Percentiles rank a stretch among this genome's conserved stretches.
These are phyloP conservation scores for Xylariales sp. DNA, from an alignment of 2,329 filamentous ascomycete genomes.

Conservation along the genomic window DNA sequence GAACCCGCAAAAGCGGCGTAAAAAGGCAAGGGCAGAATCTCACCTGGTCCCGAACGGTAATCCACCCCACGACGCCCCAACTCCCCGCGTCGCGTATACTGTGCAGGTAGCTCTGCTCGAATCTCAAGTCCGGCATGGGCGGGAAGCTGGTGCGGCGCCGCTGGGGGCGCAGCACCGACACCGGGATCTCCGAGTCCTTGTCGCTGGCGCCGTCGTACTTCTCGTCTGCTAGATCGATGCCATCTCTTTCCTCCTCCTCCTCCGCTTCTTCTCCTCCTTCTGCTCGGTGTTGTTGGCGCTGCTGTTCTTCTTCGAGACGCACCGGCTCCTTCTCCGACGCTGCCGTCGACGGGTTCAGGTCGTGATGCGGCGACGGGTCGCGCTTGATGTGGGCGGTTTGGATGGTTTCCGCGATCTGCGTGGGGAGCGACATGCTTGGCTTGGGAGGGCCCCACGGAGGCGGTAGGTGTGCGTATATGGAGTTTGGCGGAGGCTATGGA, in stretches of 20 bases:
- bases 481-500: no score
- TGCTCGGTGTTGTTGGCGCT: constrained; percentile 13
- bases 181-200: constrained; percentile 64
- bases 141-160: constrained; percentile 39
- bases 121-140: constrained; percentile 81
- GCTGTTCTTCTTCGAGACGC: constrained; percentile 23
- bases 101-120: constrained; percentile 96
- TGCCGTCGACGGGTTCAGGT: constrained; percentile 75
- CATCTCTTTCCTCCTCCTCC: constrained; percentile 32
- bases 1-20: background rate
- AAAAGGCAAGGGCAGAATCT: background rate
- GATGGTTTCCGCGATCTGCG: constrained; percentile 71
- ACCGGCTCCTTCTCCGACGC: constrained; percentile 63
- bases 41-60: constrained; percentile 88
- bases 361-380: constrained; percentile 65
- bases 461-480: no score
- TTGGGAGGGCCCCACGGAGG: no score
- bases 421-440: constrained; percentile 36
- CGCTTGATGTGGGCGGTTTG: constrained; percentile 76
- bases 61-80: constrained; percentile 74
- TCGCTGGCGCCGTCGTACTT: constrained; percentile 44
- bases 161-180: constrained; percentile 55
- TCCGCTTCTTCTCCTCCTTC: constrained; percentile 18
- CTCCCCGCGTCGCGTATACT: constrained; percentile 77
- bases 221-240: constrained; percentile 36